Percentiles rank a stretch among this genome's conserved stretches.
phyloP scores from a whole-genome alignment of 176 grass and related monocot genomes.

The Carex scoparia region DNA sequence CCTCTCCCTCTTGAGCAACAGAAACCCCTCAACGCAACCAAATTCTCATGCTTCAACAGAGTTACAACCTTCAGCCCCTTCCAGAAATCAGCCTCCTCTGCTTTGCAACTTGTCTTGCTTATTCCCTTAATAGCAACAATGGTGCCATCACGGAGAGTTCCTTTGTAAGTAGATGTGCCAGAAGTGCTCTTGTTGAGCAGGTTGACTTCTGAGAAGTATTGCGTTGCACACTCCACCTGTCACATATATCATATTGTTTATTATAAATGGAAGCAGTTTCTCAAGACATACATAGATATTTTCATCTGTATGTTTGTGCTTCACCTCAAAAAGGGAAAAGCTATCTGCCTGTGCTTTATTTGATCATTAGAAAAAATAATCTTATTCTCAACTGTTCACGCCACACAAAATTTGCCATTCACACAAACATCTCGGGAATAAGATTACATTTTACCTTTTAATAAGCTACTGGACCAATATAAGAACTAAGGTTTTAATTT shows the following conservation, averaged over 20 bases:
- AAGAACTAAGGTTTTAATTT: neutral
- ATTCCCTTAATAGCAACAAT: conserved; percentile 62
- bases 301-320: neutral
- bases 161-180: conserved; percentile 41
- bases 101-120: conserved; percentile 74
- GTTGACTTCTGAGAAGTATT: conserved; percentile 61
- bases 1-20: conserved; percentile 64
- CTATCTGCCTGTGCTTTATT: neutral
- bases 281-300: neutral
- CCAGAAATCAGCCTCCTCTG: conserved; percentile 64
- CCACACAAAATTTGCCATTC: too few relatives aligned
- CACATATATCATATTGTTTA: neutral
- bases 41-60: conserved; percentile 61
- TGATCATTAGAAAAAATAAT: too few relatives aligned
- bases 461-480: neutral
- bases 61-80: conserved; percentile 51
- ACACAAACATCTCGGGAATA: neutral
- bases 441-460: neutral
- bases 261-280: neutral
- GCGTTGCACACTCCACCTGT: conserved; percentile 52
- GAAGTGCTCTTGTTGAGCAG: conserved; percentile 54
- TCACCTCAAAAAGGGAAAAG: neutral
- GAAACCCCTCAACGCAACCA: conserved; percentile 55
- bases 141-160: conserved; percentile 49
- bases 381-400: too few relatives aligned